Evolutionary conservation across 2,329 filamentous ascomycete genomes (phyloP).

Genomic region (Aspergillus sp.): DNA sequence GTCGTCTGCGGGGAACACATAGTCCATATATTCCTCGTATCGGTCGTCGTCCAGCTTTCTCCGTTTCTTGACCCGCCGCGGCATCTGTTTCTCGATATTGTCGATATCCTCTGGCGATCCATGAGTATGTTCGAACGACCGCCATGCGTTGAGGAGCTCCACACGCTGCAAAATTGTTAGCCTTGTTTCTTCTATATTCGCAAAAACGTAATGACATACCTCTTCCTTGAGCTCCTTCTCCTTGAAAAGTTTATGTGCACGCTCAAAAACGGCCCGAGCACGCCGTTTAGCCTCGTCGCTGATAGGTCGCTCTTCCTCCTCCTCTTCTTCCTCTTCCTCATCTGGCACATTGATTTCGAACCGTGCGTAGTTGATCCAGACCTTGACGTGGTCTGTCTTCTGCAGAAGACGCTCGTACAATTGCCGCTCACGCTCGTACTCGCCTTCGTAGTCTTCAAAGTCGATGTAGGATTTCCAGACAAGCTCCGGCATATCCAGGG

Average conservation of each 20-base stretch:
- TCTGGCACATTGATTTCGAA: conserved; percentile 96
- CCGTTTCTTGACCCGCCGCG: conserved; percentile 87
- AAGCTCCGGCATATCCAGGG: conserved; percentile 94
- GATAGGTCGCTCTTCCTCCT: conserved; percentile 63
- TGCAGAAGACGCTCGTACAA: conserved; percentile 89
- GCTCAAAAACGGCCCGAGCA: conserved; percentile 81
- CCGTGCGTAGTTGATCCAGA: conserved; percentile 98
- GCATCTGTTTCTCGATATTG: conserved; percentile 90
- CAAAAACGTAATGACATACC: conserved; percentile 42
- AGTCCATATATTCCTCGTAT: conserved; percentile 97
- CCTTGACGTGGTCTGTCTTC: conserved; percentile 98
- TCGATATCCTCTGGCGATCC: conserved; percentile 76
- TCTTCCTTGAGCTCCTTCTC: conserved; percentile 91
- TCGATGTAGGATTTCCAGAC: conserved; percentile 99
- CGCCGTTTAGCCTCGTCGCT: conserved; percentile 82
- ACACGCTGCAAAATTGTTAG: conserved; percentile 65
- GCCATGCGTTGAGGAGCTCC: conserved; percentile 87
- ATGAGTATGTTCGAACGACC: conserved; percentile 86
- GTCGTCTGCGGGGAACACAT: conserved; percentile 95
- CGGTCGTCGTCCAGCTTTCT: conserved; percentile 89
- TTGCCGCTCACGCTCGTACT: conserved; percentile 79
- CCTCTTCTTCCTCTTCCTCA: conserved; percentile 66
- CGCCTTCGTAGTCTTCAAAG: conserved; percentile 93
- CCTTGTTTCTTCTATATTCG: not conserved
- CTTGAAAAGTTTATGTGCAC: conserved; percentile 84